These are phyloP conservation scores for Vitis vinifera DNA, from an alignment of 164 flowering plant genomes.

Conservation along the genomic window ASM3070453v1 NC_081818.1:627501-628000, in stretches of 20 bases:
- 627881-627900: neutral
- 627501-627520: neutral
- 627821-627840: neutral
- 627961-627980: conserved; percentile 6
- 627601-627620: neutral
- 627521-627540: too few species aligned
- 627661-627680: neutral
- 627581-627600: conserved; percentile 10
- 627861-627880: neutral
- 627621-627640: neutral
- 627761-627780: neutral
- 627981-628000: neutral
- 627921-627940: conserved; percentile 3
- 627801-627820: neutral
- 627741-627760: conserved; percentile 1
- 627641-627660: conserved; percentile 4
- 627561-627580: conserved; percentile 6
- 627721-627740: too few species aligned
- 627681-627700: too few species aligned
- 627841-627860: neutral
- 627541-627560: neutral
- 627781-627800: neutral
- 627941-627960: neutral
- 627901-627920: neutral
- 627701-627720: too few species aligned